Evolutionary conservation across 192 early-diverging fungal species (phyloP).

Genomic region (Fimicolochytrium jonesii): DNA sequence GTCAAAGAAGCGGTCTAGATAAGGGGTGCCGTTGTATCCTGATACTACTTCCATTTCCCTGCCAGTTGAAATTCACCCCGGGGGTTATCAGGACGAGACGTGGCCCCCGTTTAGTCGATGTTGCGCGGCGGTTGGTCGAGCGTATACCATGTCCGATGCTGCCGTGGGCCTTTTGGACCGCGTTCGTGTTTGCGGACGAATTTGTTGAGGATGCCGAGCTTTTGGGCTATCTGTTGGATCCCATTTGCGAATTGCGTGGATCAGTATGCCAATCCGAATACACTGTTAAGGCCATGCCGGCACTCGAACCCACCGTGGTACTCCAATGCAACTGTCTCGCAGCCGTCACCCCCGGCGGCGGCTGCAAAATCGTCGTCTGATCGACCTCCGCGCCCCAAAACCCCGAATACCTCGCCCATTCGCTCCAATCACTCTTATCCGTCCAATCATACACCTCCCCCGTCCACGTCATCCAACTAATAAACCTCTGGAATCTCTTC

Average conservation of each 20-base stretch:
- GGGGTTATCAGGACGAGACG: too few relatives aligned
- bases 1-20: too few relatives aligned
- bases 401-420: conserved; percentile 21
- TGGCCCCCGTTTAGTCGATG: too few relatives aligned
- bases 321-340: conserved; percentile 12
- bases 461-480: conserved; percentile 20
- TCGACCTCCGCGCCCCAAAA: conserved; percentile 21
- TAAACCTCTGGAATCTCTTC: conserved; percentile 7
- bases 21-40: too few relatives aligned
- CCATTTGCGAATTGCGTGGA: too few relatives aligned
- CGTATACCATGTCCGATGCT: conserved; percentile 24
- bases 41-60: too few relatives aligned
- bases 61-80: too few relatives aligned
- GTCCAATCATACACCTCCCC: conserved; percentile 19
- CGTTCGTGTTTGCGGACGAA: conserved; percentile 18
- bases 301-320: conserved; percentile 9
- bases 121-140: conserved; percentile 19
- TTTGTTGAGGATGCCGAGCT: conserved; percentile 18
- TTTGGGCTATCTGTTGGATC: conserved; percentile 16
- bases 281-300: too few relatives aligned
- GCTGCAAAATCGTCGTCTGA: conserved; percentile 18
- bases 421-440: conserved; percentile 12
- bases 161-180: conserved; percentile 26
- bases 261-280: too few relatives aligned
- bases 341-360: conserved; percentile 21